Conservation (phyloP, 2,329 filamentous ascomycete species). For the Didymella pomorum region DNA sequence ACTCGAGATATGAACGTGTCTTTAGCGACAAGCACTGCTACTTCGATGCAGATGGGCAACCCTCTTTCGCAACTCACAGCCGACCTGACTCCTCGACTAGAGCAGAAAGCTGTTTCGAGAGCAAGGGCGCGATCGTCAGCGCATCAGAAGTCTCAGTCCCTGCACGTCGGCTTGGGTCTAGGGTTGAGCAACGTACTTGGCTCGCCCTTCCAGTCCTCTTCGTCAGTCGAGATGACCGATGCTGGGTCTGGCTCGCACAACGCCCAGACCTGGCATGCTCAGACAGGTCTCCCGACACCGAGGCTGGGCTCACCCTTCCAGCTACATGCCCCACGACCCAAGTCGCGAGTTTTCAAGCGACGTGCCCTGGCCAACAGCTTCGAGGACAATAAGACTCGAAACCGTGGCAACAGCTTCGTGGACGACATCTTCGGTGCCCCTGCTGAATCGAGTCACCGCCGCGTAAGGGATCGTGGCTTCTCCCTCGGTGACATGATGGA, state of each 20-base stretch:
- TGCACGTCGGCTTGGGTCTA: slow-evolving; percentile 57
- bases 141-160: slow-evolving; percentile 61
- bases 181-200: slow-evolving; percentile 53
- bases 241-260: slow-evolving; percentile 31
- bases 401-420: slow-evolving; percentile 52
- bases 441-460: slow-evolving; percentile 61
- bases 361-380: slow-evolving; percentile 64
- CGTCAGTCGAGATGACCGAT: slow-evolving; percentile 36
- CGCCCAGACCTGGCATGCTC: slow-evolving; percentile 47
- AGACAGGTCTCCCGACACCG: slow-evolving; percentile 30
- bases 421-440: slow-evolving; percentile 57
- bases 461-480: slow-evolving; percentile 68
- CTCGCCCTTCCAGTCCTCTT: slow-evolving; percentile 53
- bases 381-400: slow-evolving; percentile 55
- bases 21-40: slow-evolving; percentile 59
- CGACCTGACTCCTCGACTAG: slow-evolving; percentile 45
- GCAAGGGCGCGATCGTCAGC: slow-evolving; percentile 57
- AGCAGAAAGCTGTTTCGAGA: slow-evolving; percentile 53
- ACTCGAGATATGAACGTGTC: slow-evolving; percentile 61
- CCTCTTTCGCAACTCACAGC: slow-evolving; percentile 57
- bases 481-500: slow-evolving; percentile 65
- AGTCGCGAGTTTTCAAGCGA: slow-evolving; percentile 64
- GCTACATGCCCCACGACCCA: slow-evolving; percentile 60
- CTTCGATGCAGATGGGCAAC: slow-evolving; percentile 60
- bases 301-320: slow-evolving; percentile 62